A percentile compares a stretch with the other conserved stretches of the same genome.
Conservation (phyloP, 257 asterid species). For the Gentiana dahurica region DNA sequence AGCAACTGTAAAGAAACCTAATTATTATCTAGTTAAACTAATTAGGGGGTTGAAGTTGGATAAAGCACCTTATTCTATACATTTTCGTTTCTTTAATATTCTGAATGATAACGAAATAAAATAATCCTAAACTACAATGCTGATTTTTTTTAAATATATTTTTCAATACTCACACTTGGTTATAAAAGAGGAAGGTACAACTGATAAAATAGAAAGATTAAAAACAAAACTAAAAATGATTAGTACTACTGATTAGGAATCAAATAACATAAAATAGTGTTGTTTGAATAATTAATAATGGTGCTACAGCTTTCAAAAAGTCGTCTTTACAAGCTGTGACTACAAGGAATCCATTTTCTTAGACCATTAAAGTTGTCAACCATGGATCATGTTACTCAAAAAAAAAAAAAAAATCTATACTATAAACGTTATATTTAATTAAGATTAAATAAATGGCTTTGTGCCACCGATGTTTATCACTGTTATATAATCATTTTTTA, state of each 20-base stretch:
- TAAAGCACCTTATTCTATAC: not conserved
- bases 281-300: slow-evolving; percentile 7
- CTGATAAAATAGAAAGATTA: not conserved
- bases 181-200: not conserved
- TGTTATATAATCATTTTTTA: too few species aligned
- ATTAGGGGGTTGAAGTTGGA: not conserved
- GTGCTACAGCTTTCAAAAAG: slow-evolving; percentile 10
- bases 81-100: not conserved
- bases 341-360: slow-evolving; percentile 13
- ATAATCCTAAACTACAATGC: not conserved
- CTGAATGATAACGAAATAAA: not conserved
- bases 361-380: slow-evolving; percentile 9
- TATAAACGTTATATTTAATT: too few species aligned
- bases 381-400: too few species aligned
- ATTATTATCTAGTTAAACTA: too few species aligned
- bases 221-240: too few species aligned
- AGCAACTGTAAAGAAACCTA: too few species aligned
- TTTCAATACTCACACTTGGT: not conserved
- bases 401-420: too few species aligned
- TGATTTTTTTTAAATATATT: not conserved
- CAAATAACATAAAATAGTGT: not conserved
- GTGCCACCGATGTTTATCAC: too few species aligned
- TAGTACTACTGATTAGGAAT: not conserved
- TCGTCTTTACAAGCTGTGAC: slow-evolving; percentile 15
- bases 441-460: too few species aligned